Conservation (phyloP, 1,284 basidiomycete species). For the Sanghuangporus weigelae region DNA sequence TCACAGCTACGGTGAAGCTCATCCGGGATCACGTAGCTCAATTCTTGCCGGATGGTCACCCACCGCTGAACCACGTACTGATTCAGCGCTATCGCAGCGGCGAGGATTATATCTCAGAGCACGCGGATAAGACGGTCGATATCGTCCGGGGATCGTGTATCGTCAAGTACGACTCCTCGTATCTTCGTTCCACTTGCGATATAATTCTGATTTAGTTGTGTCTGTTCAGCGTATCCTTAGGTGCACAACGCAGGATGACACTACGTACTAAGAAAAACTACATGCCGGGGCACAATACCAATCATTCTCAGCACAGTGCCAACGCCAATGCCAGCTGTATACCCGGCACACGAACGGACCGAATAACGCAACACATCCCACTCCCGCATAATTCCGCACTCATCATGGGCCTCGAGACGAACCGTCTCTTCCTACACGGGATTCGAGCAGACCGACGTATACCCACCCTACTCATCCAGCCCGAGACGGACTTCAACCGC, state of each 20-base stretch:
- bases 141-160: slow-evolving; percentile 63
- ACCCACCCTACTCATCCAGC: slow-evolving; percentile 40
- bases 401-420: slow-evolving; percentile 65
- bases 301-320: slow-evolving; percentile 22
- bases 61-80: slow-evolving; percentile 71
- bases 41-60: slow-evolving; percentile 31
- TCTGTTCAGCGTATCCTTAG: slow-evolving; percentile 48
- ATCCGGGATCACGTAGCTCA: slow-evolving; percentile 59
- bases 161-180: slow-evolving; percentile 49
- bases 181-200: no score
- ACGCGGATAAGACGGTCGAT: slow-evolving; percentile 78
- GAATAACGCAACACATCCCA: slow-evolving; percentile 53
- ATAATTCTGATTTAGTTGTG: neutral
- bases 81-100: slow-evolving; percentile 73
- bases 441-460: slow-evolving; percentile 69
- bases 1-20: slow-evolving; percentile 57
- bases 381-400: slow-evolving; percentile 77
- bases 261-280: slow-evolving; percentile 56
- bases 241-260: slow-evolving; percentile 67
- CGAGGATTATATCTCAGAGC: slow-evolving; percentile 75
- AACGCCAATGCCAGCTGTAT: slow-evolving; percentile 1
- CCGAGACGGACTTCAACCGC: slow-evolving; percentile 49
- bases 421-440: slow-evolving; percentile 62
- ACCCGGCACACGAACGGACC: slow-evolving; percentile 12
- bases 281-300: slow-evolving; percentile 1